Conservation (phyloP, 805 yeast species). For the Ogataea zsoltii region DNA sequence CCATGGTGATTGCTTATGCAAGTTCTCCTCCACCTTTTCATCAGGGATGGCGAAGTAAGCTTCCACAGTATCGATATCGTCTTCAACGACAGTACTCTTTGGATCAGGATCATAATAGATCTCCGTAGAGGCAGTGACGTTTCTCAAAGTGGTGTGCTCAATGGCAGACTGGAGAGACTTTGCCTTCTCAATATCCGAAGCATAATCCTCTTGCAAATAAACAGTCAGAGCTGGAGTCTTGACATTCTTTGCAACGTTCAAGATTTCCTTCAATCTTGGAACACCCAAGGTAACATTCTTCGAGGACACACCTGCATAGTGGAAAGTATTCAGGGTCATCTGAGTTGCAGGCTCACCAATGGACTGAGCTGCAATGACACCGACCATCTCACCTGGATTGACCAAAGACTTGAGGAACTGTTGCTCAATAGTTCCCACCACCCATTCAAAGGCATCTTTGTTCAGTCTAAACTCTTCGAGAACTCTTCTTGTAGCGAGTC, state of each 20-base stretch:
- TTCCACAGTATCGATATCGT: conserved; percentile 95
- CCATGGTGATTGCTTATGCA: conserved; percentile 98
- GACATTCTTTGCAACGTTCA: conserved; percentile 96
- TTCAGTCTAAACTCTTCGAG: conserved; percentile 87
- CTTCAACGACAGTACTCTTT: conserved; percentile 92
- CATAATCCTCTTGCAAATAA: conserved; percentile 77
- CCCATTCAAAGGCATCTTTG: conserved; percentile 92
- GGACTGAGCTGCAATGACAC: conserved; percentile 95
- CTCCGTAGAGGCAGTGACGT: conserved; percentile 96
- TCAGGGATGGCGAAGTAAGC: conserved; percentile 97
- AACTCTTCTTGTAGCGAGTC: conserved; percentile 87
- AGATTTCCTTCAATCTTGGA: conserved; percentile 96
- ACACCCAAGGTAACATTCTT: conserved; percentile 96
- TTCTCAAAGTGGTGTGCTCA: conserved; percentile 92
- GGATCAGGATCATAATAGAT: conserved; percentile 99
- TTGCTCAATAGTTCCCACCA: conserved; percentile 87
- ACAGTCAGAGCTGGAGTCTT: conserved; percentile 99
- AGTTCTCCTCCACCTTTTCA: conserved; percentile 91
- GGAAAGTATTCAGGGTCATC: conserved; percentile 97
- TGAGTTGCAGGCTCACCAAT: conserved; percentile 99
- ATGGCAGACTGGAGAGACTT: conserved; percentile 95
- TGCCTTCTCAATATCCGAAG: conserved; percentile 89
- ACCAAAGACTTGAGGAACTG: conserved; percentile 91
- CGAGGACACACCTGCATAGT: conserved; percentile 96
- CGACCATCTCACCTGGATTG: conserved; percentile 98